Evolutionary conservation across 2,329 filamentous ascomycete genomes (phyloP).

Genomic region (Aureobasidium sp.): DNA sequence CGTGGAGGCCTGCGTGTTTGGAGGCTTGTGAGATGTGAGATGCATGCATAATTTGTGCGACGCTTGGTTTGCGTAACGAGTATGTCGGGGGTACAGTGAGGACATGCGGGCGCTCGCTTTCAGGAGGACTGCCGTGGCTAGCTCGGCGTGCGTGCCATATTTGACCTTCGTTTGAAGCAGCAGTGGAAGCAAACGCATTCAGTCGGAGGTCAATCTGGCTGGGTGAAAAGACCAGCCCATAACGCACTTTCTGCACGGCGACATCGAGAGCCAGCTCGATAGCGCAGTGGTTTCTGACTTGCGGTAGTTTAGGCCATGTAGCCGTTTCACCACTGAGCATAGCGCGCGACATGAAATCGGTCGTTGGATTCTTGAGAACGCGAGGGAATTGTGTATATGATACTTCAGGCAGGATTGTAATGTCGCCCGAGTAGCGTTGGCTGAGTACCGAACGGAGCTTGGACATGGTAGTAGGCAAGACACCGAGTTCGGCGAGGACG

Average conservation of each 20-base stretch:
- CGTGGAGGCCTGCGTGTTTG: neutral
- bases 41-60: neutral
- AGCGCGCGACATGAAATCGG: constrained; percentile 76
- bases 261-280: constrained; percentile 79
- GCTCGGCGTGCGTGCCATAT: neutral
- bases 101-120: neutral
- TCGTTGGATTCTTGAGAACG: constrained; percentile 74
- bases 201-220: constrained; percentile 53
- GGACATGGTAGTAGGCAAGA: constrained; percentile 70
- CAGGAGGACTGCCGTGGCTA: constrained; percentile 8
- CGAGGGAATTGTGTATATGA: constrained; percentile 63
- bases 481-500: constrained; percentile 67
- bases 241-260: constrained; percentile 60
- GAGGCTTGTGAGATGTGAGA: neutral
- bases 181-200: constrained; percentile 16
- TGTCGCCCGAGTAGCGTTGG: constrained; percentile 89
- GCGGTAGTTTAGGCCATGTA: constrained; percentile 83
- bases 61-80: neutral
- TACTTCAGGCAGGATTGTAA: constrained; percentile 83
- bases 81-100: neutral
- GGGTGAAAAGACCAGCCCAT: constrained; percentile 60
- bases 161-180: neutral
- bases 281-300: constrained; percentile 78
- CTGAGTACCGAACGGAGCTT: constrained; percentile 65
- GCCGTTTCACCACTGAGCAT: constrained; percentile 73